phyloP scores from a whole-genome alignment of 345 rosid genomes.

The Salix suchowensis region DNA sequence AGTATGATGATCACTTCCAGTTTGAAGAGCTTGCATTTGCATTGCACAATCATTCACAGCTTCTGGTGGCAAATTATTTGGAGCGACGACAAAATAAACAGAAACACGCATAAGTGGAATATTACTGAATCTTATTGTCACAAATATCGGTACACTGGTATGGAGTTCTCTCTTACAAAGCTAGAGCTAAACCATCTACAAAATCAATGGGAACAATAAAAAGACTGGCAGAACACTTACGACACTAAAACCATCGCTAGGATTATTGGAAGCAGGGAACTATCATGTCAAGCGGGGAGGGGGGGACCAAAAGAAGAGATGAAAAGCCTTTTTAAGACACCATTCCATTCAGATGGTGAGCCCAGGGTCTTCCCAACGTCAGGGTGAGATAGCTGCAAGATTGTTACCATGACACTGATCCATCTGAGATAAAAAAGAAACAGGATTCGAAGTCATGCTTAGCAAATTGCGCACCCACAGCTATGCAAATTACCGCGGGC shows the following conservation, averaged over 20 bases:
- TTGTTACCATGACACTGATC: constrained; percentile 8
- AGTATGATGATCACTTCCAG: not conserved
- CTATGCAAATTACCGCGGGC: not conserved
- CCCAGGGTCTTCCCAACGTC: not conserved
- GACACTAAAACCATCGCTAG: not conserved
- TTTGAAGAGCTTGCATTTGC: not conserved
- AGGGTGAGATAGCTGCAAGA: not conserved
- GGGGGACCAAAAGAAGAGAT: not conserved
- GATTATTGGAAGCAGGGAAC: not conserved
- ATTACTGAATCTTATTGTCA: not conserved
- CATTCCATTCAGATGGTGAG: not conserved
- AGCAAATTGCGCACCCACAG: not conserved
- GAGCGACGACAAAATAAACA: no score
- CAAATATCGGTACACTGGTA: not conserved
- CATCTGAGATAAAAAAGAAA: not conserved
- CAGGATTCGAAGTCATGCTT: constrained; percentile 5
- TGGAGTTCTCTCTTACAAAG: not conserved
- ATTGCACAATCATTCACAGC: no score
- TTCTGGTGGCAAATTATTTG: no score
- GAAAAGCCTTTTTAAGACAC: not conserved
- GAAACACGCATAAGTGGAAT: not conserved
- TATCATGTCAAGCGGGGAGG: not conserved
- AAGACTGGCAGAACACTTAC: not conserved
- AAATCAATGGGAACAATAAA: not conserved
- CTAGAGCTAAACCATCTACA: not conserved